These are phyloP conservation scores for Kodamaea leandrae DNA, from an alignment of 805 yeast genomes.

Conservation along the genomic window DNA sequence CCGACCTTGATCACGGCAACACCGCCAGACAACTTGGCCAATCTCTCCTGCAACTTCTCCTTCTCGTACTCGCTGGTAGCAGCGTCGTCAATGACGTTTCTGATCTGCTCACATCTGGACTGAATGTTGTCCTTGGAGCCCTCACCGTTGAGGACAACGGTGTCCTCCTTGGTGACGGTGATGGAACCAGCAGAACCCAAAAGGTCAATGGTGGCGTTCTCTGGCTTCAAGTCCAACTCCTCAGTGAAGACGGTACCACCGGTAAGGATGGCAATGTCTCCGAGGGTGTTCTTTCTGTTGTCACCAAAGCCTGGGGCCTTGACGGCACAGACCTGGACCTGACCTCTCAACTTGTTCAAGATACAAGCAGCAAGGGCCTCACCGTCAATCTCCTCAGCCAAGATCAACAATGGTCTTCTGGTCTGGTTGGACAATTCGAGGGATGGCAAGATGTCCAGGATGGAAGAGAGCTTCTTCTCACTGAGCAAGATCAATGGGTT, in stretches of 20 bases:
- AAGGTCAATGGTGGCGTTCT: conserved; percentile 84
- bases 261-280: conserved; percentile 91
- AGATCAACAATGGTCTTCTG: conserved; percentile 87
- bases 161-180: conserved; percentile 92
- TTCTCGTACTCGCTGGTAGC: conserved; percentile 86
- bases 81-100: conserved; percentile 70
- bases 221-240: conserved; percentile 94
- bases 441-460: conserved; percentile 90
- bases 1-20: conserved; percentile 98
- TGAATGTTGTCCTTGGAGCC: conserved; percentile 79
- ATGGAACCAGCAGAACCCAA: conserved; percentile 90
- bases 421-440: conserved; percentile 89
- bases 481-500: conserved; percentile 84
- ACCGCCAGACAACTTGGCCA: conserved; percentile 96
- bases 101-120: conserved; percentile 92
- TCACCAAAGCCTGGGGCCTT: conserved; percentile 99
- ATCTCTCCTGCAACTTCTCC: conserved; percentile 95
- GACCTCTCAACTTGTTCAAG: conserved; percentile 95
- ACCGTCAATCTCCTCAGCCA: conserved; percentile 96
- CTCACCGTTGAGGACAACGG: conserved; percentile 89
- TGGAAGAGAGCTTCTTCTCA: conserved; percentile 88
- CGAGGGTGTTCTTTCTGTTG: conserved; percentile 93
- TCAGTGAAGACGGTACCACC: conserved; percentile 93
- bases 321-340: conserved; percentile 95
- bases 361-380: conserved; percentile 98